phyloP scores from a whole-genome alignment of 1,139 yeast species.

The Geotrichum restrictum region DNA sequence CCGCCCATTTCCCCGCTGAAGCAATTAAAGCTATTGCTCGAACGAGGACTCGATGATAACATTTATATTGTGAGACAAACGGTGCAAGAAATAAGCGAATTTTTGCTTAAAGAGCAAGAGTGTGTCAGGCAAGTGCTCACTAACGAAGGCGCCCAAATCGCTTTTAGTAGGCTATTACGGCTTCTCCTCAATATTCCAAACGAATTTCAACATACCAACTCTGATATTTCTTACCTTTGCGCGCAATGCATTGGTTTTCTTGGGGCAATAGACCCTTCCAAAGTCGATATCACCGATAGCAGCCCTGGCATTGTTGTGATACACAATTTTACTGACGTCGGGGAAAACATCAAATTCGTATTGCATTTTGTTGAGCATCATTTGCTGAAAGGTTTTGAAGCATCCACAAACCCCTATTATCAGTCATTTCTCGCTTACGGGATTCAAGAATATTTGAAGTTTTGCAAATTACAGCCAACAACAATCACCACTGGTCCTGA shows the following conservation, averaged over 20 bases:
- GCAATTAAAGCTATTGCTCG: constrained; percentile 27
- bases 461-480: constrained; percentile 51
- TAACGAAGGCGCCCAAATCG: constrained; percentile 34
- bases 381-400: constrained; percentile 78
- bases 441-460: constrained; percentile 77
- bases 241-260: constrained; percentile 68
- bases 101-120: constrained; percentile 48
- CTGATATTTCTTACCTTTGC: constrained; percentile 53
- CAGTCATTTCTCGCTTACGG: constrained; percentile 84
- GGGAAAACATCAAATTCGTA: constrained; percentile 63
- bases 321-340: constrained; percentile 57
- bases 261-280: constrained; percentile 74
- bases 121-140: constrained; percentile 42
- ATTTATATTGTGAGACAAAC: constrained; percentile 76
- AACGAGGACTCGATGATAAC: constrained; percentile 63
- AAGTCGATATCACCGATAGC: constrained; percentile 49
- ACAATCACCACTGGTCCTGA: constrained; percentile 15
- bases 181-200: constrained; percentile 51
- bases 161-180: constrained; percentile 48
- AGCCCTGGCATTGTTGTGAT: constrained; percentile 49
- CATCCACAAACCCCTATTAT: constrained; percentile 80
- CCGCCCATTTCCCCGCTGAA: constrained; percentile 3
- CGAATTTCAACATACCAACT: constrained; percentile 44
- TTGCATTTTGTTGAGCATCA: constrained; percentile 61
- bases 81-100: constrained; percentile 58